Evolutionary conservation across 345 rosid genomes (phyloP).

Genomic region (Aurinia saxatilis): DNA sequence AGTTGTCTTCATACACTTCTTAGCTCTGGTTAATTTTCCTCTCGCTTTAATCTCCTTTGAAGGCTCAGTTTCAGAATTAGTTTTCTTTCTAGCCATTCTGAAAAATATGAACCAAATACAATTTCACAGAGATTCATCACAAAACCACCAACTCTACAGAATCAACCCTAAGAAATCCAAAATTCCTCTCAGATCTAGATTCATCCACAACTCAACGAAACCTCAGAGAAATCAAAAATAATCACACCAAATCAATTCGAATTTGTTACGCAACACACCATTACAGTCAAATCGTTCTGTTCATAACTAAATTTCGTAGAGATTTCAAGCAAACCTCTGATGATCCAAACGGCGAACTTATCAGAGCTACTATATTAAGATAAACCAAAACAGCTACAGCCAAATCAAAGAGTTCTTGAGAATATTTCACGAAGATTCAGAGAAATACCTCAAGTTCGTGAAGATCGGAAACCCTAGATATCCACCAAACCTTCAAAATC

Average conservation of each 20-base stretch:
- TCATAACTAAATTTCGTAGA: not conserved
- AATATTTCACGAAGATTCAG: not conserved
- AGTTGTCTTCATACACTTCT: slow-evolving; percentile 16
- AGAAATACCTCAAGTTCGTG: not conserved
- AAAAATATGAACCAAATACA: not conserved
- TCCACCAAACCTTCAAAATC: not conserved
- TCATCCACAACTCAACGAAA: not conserved
- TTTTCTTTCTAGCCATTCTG: slow-evolving; percentile 29
- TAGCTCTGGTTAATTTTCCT: slow-evolving; percentile 19
- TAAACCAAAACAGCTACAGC: not conserved
- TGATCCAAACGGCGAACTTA: not conserved
- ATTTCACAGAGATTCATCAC: not conserved
- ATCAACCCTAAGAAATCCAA: not conserved
- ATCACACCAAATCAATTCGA: not conserved
- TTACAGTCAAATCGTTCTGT: not conserved
- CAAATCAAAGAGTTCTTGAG: not conserved
- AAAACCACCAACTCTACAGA: not conserved
- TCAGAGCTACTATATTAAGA: not conserved
- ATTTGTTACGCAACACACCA: not conserved
- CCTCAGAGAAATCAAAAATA: not conserved
- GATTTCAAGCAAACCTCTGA: not conserved
- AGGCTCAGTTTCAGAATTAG: slow-evolving; percentile 1
- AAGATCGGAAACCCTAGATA: slow-evolving; percentile 23
- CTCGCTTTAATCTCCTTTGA: slow-evolving; percentile 11
- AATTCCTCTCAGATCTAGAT: not conserved